Evolutionary conservation across 1,284 basidiomycete species (phyloP).

Genomic region (Sporisorium sorghi): DNA sequence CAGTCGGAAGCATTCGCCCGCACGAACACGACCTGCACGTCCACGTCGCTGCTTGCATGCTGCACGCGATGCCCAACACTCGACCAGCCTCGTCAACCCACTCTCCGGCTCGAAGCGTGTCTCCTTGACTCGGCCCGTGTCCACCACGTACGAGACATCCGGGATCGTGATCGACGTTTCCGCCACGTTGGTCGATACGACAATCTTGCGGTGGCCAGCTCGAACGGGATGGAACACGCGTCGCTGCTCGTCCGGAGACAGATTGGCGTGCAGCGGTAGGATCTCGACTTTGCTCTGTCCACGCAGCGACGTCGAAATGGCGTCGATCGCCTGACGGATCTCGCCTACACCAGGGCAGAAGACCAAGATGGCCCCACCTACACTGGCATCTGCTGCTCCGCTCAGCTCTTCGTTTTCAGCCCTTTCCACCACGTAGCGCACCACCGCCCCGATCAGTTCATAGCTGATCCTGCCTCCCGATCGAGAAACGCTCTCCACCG

Average conservation of each 20-base stretch:
- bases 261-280: slow-evolving; percentile 88
- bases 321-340: slow-evolving; percentile 77
- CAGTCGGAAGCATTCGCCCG: slow-evolving; percentile 72
- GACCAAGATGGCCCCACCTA: slow-evolving; percentile 76
- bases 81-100: slow-evolving; percentile 81
- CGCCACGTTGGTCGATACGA: slow-evolving; percentile 90
- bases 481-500: slow-evolving; percentile 76
- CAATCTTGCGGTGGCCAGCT: slow-evolving; percentile 79
- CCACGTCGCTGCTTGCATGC: slow-evolving; percentile 86
- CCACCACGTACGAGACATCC: slow-evolving; percentile 70
- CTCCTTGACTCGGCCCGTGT: slow-evolving; percentile 91
- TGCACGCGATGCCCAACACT: slow-evolving; percentile 83
- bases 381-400: slow-evolving; percentile 26
- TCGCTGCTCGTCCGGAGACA: slow-evolving; percentile 85
- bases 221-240: slow-evolving; percentile 77
- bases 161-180: slow-evolving; percentile 91
- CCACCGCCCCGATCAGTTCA: slow-evolving; percentile 78
- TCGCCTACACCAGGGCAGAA: slow-evolving; percentile 80
- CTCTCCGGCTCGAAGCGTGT: slow-evolving; percentile 82
- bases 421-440: slow-evolving; percentile 77
- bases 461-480: slow-evolving; percentile 79
- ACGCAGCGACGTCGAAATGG: slow-evolving; percentile 72
- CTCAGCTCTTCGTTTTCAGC: slow-evolving; percentile 73
- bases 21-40: slow-evolving; percentile 83
- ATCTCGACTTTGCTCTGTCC: slow-evolving; percentile 74